Conservation (phyloP, 495 filamentous ascomycete species). For the Darksidea phi region DNA sequence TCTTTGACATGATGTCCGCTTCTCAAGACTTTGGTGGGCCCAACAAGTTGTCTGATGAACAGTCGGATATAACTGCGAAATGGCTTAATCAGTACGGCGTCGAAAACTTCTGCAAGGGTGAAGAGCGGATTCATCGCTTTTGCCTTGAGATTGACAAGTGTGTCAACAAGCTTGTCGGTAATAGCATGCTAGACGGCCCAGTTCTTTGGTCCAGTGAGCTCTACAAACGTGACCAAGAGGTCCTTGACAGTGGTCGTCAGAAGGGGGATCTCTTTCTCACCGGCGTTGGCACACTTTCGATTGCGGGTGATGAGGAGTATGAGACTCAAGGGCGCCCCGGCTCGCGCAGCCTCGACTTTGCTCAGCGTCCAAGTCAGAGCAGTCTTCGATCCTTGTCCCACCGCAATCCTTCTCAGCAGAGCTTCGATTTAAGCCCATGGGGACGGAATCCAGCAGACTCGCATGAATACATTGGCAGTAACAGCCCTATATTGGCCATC, state of each 20-base stretch:
- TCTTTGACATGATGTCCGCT: constrained; percentile 84
- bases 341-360: constrained; percentile 49
- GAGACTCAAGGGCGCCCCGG: constrained; percentile 39
- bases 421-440: constrained; percentile 66
- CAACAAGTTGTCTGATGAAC: constrained; percentile 95
- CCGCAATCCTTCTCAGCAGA: constrained; percentile 61
- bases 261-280: constrained; percentile 54
- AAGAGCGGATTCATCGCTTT: constrained; percentile 93
- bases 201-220: constrained; percentile 92
- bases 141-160: constrained; percentile 87
- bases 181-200: constrained; percentile 80
- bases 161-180: constrained; percentile 81
- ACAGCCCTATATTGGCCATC: constrained; percentile 68
- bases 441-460: constrained; percentile 66
- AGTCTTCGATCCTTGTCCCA: constrained; percentile 55
- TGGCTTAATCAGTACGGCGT: constrained; percentile 81
- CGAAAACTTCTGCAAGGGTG: constrained; percentile 93
- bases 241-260: constrained; percentile 66
- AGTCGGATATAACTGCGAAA: constrained; percentile 77
- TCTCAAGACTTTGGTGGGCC: constrained; percentile 80
- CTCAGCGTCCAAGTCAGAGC: constrained; percentile 44
- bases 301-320: constrained; percentile 51
- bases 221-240: constrained; percentile 73
- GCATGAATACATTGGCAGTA: constrained; percentile 65
- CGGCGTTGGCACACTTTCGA: constrained; percentile 51